Base-by-base conservation (phyloP, 345 rosid genomes). In the Crucihimalaya himalaica region DNA sequence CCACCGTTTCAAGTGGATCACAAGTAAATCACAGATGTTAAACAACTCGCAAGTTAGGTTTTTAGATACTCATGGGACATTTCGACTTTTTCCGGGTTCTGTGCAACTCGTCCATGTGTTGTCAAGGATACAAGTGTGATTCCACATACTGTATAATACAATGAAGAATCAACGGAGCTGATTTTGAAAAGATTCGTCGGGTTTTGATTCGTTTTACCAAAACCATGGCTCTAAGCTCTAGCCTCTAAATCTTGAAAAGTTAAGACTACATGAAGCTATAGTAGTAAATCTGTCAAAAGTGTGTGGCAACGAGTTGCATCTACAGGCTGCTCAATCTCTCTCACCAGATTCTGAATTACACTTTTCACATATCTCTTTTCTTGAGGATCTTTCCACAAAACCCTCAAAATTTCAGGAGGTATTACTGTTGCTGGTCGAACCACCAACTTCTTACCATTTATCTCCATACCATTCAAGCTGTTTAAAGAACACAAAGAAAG, bases 381-480 rank as follows among this genome's bases (percentile, higher is more conserved):
- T 42, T 70, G 74, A 8, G 82, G 83, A 35, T 58, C 77, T 39
- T 60, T 65, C 86, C 84, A 81, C 62, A 83, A 83, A 66, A 37
- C 71, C 4, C 29, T 56, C 25, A 83, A 65, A 54, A 83, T 60
- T 51, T 23, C 67, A 29, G 59, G 75, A 47, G 82, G 84, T 66
- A 83, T 78, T 19, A 81, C 40, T 1, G 82, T 12, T 31, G 76
- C 81, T 13, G 86, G 79, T 66, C 56, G 73, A 45, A 31, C 83
- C 63, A 77, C 45, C 82, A 51, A 77, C 63, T 47, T 74, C 23
- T 12, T 62, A 14, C 77, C 79, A 11, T 78, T 25, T 13, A 66
- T 72, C 61, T 75, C 63, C 34, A 21, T 73, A 59, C 83, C 86
- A 65, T 81, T 81, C 74, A 83, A 43, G 43, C 84, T 78, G 72